phyloP scores from a whole-genome alignment of 176 grass and related monocot genomes.

The Triticum monococcum region DNA sequence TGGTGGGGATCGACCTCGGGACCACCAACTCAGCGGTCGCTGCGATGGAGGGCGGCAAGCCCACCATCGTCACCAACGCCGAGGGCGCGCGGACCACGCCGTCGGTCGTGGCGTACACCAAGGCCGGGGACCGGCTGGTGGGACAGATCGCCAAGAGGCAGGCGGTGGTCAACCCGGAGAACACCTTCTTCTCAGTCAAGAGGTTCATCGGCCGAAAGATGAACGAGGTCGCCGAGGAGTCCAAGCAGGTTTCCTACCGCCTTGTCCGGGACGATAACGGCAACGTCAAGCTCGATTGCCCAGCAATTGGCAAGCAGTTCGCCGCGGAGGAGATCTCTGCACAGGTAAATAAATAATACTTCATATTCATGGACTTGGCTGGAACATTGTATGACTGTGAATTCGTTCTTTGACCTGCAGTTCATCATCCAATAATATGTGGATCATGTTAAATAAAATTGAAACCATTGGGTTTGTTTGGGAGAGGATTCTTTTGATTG shows the following conservation, averaged over 20 bases:
- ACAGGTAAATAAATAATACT: slow-evolving; percentile 33
- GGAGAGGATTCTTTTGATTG: neutral
- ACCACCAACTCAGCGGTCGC: slow-evolving; percentile 84
- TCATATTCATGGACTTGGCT: no score
- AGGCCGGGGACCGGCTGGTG: slow-evolving; percentile 65
- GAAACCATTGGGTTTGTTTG: neutral
- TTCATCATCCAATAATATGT: neutral
- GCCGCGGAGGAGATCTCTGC: slow-evolving; percentile 71
- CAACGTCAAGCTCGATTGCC: slow-evolving; percentile 76
- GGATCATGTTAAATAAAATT: neutral
- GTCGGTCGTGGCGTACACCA: slow-evolving; percentile 79
- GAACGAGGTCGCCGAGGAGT: slow-evolving; percentile 73
- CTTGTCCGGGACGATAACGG: slow-evolving; percentile 65
- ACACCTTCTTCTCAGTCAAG: slow-evolving; percentile 82
- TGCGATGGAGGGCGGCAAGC: slow-evolving; percentile 79
- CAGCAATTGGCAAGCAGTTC: slow-evolving; percentile 67
- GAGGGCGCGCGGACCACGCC: slow-evolving; percentile 83
- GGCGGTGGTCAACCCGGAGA: slow-evolving; percentile 81
- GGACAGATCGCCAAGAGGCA: slow-evolving; percentile 88
- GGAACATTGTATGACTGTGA: neutral
- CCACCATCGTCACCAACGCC: slow-evolving; percentile 80
- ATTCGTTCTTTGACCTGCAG: neutral
- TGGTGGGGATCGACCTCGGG: slow-evolving; percentile 78
- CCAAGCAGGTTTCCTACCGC: slow-evolving; percentile 74
- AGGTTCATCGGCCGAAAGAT: slow-evolving; percentile 78